Conservation (phyloP, 2,329 filamentous ascomycete species). For the Cryphonectria carpinicola region DNA sequence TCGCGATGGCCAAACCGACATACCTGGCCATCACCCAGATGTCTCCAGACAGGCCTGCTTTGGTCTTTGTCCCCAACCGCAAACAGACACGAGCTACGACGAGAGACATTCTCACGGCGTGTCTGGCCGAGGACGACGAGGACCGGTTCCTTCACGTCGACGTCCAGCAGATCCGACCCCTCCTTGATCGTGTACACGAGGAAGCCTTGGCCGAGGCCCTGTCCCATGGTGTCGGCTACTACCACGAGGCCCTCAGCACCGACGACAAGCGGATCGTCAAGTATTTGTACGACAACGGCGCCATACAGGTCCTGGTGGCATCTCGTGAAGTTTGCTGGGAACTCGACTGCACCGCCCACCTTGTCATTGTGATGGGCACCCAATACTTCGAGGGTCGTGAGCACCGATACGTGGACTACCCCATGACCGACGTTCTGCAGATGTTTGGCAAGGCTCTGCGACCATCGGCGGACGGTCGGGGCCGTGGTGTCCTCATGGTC, state of each 20-base stretch:
- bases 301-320: conserved; percentile 79
- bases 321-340: conserved; percentile 95
- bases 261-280: conserved; percentile 94
- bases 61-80: conserved; percentile 89
- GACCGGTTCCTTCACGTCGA: conserved; percentile 91
- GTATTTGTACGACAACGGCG: conserved; percentile 86
- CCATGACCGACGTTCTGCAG: conserved; percentile 89
- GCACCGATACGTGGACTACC: conserved; percentile 96
- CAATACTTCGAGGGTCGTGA: conserved; percentile 97
- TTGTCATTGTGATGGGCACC: conserved; percentile 96
- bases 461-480: conserved; percentile 75
- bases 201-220: conserved; percentile 85
- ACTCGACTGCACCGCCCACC: conserved; percentile 81
- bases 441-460: conserved; percentile 96
- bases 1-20: conserved; percentile 95
- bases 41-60: conserved; percentile 84
- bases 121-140: conserved; percentile 85
- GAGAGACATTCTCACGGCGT: conserved; percentile 84
- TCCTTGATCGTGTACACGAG: conserved; percentile 84
- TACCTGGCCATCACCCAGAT: conserved; percentile 88
- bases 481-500: conserved; percentile 94
- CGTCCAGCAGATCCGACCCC: conserved; percentile 76
- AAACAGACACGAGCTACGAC: conserved; percentile 92
- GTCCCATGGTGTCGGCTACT: conserved; percentile 94
- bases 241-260: conserved; percentile 87